phyloP scores from a whole-genome alignment of 208 protist genomes.

The Crithidia bombi region DNA sequence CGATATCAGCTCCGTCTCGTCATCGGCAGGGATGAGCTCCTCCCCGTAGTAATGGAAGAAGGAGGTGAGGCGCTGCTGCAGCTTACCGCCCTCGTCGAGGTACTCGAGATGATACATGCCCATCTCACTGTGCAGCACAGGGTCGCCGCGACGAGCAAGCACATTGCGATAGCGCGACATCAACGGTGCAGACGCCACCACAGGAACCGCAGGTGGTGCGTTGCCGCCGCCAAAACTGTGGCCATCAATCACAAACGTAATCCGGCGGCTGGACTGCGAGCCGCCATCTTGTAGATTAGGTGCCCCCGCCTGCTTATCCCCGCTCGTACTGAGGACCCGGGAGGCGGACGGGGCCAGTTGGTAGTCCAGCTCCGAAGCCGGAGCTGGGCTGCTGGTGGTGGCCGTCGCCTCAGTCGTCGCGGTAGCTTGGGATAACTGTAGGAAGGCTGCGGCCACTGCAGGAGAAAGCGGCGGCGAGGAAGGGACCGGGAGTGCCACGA shows the following conservation, averaged over 20 bases:
- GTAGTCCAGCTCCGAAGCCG: background rate
- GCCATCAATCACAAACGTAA: slow-evolving; percentile 1
- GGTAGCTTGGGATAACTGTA: background rate
- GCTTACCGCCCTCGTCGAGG: slow-evolving; percentile 14
- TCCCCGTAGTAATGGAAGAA: slow-evolving; percentile 16
- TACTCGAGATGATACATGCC: slow-evolving; percentile 11
- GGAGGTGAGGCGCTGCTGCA: slow-evolving; percentile 4
- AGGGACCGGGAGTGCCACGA: background rate
- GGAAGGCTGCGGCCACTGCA: too few species aligned
- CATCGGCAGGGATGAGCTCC: background rate
- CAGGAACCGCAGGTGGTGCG: too few species aligned
- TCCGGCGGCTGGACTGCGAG: background rate
- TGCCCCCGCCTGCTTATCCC: background rate
- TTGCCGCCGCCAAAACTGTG: too few species aligned
- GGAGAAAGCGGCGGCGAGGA: background rate
- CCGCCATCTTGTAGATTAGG: background rate
- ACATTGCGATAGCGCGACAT: background rate
- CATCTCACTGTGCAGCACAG: slow-evolving; percentile 7
- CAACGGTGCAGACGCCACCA: background rate
- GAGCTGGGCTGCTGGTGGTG: background rate
- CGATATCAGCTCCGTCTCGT: background rate
- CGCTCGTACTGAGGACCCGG: background rate
- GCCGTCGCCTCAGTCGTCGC: background rate
- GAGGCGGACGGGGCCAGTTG: background rate
- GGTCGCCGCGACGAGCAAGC: background rate